A percentile compares a stretch with the other conserved stretches of the same genome.
These are phyloP conservation scores for Fusarium caatingaense DNA, from an alignment of 2,329 filamentous ascomycete species.

Conservation along the genomic window DNA sequence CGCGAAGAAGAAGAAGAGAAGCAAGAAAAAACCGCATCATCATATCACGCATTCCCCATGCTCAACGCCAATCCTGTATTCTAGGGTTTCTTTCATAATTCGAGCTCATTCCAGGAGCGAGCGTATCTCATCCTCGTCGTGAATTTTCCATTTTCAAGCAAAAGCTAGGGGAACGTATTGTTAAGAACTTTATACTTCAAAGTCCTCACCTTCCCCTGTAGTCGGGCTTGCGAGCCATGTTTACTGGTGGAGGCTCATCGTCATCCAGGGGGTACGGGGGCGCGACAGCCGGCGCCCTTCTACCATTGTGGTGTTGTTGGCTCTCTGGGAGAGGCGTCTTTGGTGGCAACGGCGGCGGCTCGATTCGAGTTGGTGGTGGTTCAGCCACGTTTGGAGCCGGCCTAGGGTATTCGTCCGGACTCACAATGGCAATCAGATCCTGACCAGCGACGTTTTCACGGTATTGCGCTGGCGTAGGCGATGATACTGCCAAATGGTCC, in stretches of 20 bases:
- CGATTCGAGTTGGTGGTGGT: constrained; percentile 55
- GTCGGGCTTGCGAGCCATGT: constrained; percentile 87
- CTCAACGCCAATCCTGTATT: constrained; percentile 28
- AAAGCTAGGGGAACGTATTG: neutral
- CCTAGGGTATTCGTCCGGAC: constrained; percentile 67
- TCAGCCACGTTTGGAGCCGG: constrained; percentile 49
- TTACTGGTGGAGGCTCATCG: constrained; percentile 83
- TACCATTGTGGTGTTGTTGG: constrained; percentile 45
- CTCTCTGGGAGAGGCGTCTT: constrained; percentile 77
- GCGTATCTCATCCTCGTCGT: neutral
- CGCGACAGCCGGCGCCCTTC: constrained; percentile 52
- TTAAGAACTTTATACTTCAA: neutral
- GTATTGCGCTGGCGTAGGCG: constrained; percentile 70
- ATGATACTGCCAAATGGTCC: constrained; percentile 66
- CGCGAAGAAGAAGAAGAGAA: constrained; percentile 23
- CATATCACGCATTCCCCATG: constrained; percentile 10
- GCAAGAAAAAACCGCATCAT: constrained; percentile 8
- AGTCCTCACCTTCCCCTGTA: constrained; percentile 61
- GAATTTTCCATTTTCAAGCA: neutral
- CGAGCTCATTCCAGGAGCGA: neutral
- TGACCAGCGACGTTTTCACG: constrained; percentile 64
- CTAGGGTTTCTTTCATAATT: constrained; percentile 5
- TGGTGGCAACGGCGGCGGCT: constrained; percentile 78
- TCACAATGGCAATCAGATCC: constrained; percentile 76
- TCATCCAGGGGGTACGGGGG: constrained; percentile 86